These are phyloP conservation scores for Adansonia madagascariensis DNA, from an alignment of 441 rosid species.

Conservation along the genomic window DNA sequence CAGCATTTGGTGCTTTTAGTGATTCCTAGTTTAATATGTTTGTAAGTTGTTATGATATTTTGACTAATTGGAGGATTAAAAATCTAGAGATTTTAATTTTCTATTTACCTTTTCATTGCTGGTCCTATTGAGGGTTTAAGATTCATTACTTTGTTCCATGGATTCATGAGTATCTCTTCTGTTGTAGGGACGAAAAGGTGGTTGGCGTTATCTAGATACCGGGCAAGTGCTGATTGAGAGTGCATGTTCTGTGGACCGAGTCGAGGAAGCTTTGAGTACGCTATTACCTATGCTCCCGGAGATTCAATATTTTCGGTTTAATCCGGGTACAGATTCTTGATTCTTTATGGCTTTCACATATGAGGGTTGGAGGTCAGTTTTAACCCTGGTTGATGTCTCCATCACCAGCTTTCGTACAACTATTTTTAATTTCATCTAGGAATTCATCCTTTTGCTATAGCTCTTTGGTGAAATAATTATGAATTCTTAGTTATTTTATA, in stretches of 20 bases:
- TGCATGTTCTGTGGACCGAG: conserved; percentile 96
- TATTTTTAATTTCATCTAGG: conserved; percentile 4
- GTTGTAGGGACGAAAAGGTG: conserved; percentile 83
- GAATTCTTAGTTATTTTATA: conserved; percentile 27
- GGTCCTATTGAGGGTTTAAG: conserved; percentile 11
- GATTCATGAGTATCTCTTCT: conserved; percentile 22
- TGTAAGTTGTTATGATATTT: conserved; percentile 9
- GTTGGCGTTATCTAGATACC: conserved; percentile 98
- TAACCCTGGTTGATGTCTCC: conserved; percentile 12
- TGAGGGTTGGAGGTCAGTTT: conserved; percentile 9
- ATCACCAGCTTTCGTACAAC: conserved; percentile 7
- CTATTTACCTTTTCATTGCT: neutral
- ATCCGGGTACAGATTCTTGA: conserved; percentile 64
- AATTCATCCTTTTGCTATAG: neutral
- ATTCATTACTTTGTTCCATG: conserved; percentile 9
- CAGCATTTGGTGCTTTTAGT: neutral
- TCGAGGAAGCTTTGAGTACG: conserved; percentile 95
- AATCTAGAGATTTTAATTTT: neutral
- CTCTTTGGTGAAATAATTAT: conserved; percentile 17
- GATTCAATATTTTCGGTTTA: conserved; percentile 87
- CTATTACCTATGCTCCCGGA: conserved; percentile 92
- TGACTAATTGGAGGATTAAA: conserved; percentile 5
- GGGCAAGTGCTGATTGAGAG: conserved; percentile 98
- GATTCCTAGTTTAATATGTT: neutral
- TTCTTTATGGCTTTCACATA: conserved; percentile 17